Evolutionary conservation across 768 basidiomycete genomes (phyloP), one percentile per base, ranked within the genome.

Genomic region (Lanmaoa pseudosensibilis): DNA sequence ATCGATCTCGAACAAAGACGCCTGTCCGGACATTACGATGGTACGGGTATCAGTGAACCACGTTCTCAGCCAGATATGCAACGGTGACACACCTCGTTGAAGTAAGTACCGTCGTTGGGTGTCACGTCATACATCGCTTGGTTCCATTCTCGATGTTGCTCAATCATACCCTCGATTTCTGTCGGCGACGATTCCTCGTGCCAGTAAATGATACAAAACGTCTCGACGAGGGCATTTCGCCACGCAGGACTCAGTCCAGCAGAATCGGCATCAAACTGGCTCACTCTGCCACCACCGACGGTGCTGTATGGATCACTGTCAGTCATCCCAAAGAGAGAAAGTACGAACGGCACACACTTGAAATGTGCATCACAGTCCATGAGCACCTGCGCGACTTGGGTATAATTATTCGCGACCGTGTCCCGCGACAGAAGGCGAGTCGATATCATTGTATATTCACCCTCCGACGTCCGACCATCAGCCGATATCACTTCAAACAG

Each of bases 221-320:
- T 13, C 43, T 62, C 58, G 4, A 54, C 27, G 11, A 81, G 39
- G 1, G 79, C 73, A 15, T 73, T 68, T 16, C 81, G 71, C 79
- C 81, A 83, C 0, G 75, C 77, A 13, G 80, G 81, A 61, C 80
- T 75, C 19, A 81, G 57, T 16, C 77, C 80, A 11, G 69, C 69
- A 2, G 77, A 72, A 41, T 73, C 67, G 0, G 79, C 73, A 19
- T 73, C 12, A 11, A 68, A 47, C 65, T 34, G 66, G 61, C 27
- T 60, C 7, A 80, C 81, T 13, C 68, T 75, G 4, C 82, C 81
- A 1, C 82, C 81, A 6, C 68, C 76, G 16, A 81, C 63, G 25
- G 74, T 65, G 50, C 80, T 82, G 2, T n/a, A 13, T 21, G 41
- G 23, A 27, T 36, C 19, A 9, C 61, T 57, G 23, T 67, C 58